A percentile compares a stretch with the other conserved stretches of the same genome.
phyloP scores from a whole-genome alignment of 176 grass and related monocot species.

The Oryza glaberrima region DNA sequence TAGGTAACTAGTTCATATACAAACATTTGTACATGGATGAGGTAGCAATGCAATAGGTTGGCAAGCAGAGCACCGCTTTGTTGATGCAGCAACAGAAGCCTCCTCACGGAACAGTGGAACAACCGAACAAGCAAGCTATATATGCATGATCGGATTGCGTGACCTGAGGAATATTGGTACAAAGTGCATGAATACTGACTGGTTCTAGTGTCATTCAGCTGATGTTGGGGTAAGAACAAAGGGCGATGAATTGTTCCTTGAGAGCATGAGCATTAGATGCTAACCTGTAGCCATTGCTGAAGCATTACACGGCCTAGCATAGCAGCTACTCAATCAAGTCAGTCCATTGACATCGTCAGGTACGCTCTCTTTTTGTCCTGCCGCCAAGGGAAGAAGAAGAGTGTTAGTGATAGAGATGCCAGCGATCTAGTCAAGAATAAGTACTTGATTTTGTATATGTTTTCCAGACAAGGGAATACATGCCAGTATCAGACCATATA shows the following conservation, averaged over 20 bases:
- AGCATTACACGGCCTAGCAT: neutral
- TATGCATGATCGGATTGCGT: neutral
- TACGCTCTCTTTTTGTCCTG: too few species aligned
- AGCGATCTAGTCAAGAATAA: neutral
- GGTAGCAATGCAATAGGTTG: too few species aligned
- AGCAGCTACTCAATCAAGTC: neutral
- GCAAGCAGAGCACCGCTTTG: too few species aligned
- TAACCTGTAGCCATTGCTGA: neutral
- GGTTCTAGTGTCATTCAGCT: neutral
- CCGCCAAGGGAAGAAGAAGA: too few species aligned
- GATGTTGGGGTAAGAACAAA: conserved; percentile 17
- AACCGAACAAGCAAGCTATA: neutral
- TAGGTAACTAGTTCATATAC: neutral
- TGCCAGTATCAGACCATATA: neutral
- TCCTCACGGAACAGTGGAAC: neutral
- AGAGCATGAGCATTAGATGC: conserved; percentile 8
- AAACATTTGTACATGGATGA: too few species aligned
- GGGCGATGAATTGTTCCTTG: neutral
- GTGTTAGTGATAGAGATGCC: neutral
- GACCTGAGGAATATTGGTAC: conserved; percentile 33
- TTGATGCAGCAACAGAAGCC: neutral
- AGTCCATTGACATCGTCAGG: too few species aligned
- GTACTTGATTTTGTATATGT: neutral
- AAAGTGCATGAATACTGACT: conserved; percentile 27
- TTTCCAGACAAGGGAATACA: neutral